Conservation (phyloP, 2,329 filamentous ascomycete genomes). For the Plenodomus biglobosus region DNA sequence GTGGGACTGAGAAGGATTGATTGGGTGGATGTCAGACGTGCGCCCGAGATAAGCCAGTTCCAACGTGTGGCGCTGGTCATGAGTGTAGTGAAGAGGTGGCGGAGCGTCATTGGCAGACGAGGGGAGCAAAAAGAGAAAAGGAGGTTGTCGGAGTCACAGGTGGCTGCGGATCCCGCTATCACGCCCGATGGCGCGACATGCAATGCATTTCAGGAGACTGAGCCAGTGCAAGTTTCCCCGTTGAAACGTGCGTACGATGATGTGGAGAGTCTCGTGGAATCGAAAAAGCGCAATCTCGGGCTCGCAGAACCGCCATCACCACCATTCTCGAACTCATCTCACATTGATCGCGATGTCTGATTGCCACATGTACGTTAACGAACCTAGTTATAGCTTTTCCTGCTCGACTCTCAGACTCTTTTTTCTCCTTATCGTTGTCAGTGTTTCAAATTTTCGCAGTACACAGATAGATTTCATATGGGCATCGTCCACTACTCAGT, state of each 20-base stretch:
- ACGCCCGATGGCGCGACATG: neutral
- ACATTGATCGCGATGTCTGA: neutral
- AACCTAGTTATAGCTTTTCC: no score
- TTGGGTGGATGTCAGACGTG: constrained; percentile 34
- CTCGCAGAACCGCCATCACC: constrained; percentile 27
- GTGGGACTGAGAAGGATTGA: constrained; percentile 36
- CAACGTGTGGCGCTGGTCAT: constrained; percentile 30
- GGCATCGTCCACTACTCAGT: no score
- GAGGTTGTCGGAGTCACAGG: constrained; percentile 3
- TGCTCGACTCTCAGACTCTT: no score
- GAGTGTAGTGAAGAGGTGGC: constrained; percentile 34
- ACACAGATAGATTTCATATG: no score
- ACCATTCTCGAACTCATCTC: constrained; percentile 28
- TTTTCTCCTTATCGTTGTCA: no score
- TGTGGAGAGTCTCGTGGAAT: constrained; percentile 12
- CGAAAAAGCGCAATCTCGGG: constrained; percentile 24
- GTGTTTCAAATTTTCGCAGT: no score
- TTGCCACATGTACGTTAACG: neutral
- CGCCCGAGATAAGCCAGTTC: constrained; percentile 27
- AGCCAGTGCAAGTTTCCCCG: constrained; percentile 3
- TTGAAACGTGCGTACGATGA: constrained; percentile 24
- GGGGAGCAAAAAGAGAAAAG: constrained; percentile 19
- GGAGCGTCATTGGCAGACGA: constrained; percentile 24
- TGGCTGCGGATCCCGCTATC: constrained; percentile 8
- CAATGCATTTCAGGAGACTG: neutral